Conservation (phyloP, 2,329 filamentous ascomycete genomes). For the Mycosphaerella sp. region DNA sequence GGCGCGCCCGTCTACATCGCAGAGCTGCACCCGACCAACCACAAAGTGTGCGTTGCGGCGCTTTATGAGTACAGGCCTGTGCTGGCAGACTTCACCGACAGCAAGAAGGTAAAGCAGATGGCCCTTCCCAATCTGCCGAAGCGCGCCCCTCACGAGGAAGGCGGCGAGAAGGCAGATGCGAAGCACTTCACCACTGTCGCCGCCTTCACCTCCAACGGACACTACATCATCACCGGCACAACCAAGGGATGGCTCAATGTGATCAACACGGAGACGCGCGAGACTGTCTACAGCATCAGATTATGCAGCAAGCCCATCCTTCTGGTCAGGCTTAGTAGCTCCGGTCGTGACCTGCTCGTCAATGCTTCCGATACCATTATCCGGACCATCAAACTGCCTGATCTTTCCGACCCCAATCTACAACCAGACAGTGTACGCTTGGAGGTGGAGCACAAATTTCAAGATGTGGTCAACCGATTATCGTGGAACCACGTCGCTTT, state of each 20-base stretch:
- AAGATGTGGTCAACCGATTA: constrained; percentile 90
- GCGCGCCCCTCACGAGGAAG: constrained; percentile 61
- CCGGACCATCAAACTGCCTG: constrained; percentile 82
- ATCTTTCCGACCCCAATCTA: constrained; percentile 57
- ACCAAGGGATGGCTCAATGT: constrained; percentile 96
- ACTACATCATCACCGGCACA: constrained; percentile 86
- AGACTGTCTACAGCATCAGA: constrained; percentile 83
- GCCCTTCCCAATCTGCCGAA: constrained; percentile 76
- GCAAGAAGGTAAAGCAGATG: constrained; percentile 57
- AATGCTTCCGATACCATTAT: constrained; percentile 95
- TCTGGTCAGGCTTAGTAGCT: constrained; percentile 73
- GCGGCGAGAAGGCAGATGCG: constrained; percentile 83
- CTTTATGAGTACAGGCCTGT: constrained; percentile 90
- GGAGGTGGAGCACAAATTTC: constrained; percentile 94
- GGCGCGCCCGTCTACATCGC: constrained; percentile 92
- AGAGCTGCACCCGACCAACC: constrained; percentile 85
- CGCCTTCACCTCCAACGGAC: constrained; percentile 76
- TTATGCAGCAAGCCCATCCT: constrained; percentile 84
- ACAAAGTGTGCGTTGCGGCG: constrained; percentile 79
- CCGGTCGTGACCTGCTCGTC: constrained; percentile 80
- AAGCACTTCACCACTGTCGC: constrained; percentile 93
- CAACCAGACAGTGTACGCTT: constrained; percentile 82
- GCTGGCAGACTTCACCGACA: constrained; percentile 60
- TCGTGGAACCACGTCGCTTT: constrained; percentile 98
- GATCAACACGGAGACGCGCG: constrained; percentile 72